Base-by-base conservation (phyloP, 2,329 filamentous ascomycete genomes). In the Volutella citrinella region DNA sequence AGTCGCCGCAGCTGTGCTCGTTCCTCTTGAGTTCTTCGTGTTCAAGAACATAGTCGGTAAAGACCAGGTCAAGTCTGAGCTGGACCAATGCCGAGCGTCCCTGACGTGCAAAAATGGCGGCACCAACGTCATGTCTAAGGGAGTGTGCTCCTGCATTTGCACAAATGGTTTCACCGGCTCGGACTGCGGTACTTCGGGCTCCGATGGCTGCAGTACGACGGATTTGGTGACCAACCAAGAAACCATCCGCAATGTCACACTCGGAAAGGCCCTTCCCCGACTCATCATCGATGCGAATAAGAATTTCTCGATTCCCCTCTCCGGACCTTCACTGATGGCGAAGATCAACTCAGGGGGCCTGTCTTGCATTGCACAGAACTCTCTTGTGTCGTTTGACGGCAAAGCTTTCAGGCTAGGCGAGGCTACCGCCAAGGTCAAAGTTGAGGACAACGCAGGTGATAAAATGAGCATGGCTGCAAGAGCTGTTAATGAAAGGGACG, bases 341-440 rank as follows among this genome's bases (percentile, higher is more conserved):
- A 76, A 88, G 29, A 87, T 97, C 60, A 91, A 84, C 52, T 65
- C 73, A 6, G 77, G 76, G 19, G 84, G 84, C 45, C 68, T 95
- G 12, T 89, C 85, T 34, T 98, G 93, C 60, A 78, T 79, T 8
- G 79, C 82, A 0, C 84, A 96, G 58, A 97, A 97, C 52, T 83
- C 88, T 0, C 72, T 98, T 5, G 83, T 97, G 12, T 88, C 86
- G 0, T 95, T 96, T 59, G 77, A 86, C 48, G 83, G 82, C 5
- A 60, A 61, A 35, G 61, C 66, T 3, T 55, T 61, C 5, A 61
- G 68, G 19, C 45, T 54, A 11, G 59, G 60, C 13, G 51, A 47
- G 11, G 51, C 45, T 5, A 40, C 55, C 12, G 42, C 54, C 6
- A 49, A 55, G 23, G 55, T 56, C 7, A 39, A 46, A 7, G 51